These are phyloP conservation scores for Lobosporangium transversale DNA, from an alignment of 192 early-diverging fungal species.

Conservation along the genomic window DNA sequence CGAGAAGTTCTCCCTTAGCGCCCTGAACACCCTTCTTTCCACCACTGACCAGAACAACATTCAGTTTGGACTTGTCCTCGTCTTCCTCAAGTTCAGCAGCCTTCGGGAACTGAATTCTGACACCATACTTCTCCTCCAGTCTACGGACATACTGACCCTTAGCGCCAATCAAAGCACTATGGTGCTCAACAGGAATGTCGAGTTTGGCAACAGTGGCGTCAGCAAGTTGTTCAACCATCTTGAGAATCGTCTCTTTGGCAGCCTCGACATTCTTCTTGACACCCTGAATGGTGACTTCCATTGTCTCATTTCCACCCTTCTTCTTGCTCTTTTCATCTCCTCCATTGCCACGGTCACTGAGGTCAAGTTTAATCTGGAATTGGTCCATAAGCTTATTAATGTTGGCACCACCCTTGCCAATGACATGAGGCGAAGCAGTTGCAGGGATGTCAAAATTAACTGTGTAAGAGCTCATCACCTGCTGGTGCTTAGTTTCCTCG, in stretches of 20 bases:
- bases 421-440: constrained; percentile 74
- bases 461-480: constrained; percentile 74
- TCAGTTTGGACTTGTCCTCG: constrained; percentile 58
- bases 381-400: constrained; percentile 83
- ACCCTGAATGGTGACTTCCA: constrained; percentile 81
- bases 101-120: constrained; percentile 76
- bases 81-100: constrained; percentile 63
- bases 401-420: constrained; percentile 90
- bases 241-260: constrained; percentile 75
- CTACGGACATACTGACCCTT: constrained; percentile 76
- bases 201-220: constrained; percentile 70
- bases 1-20: constrained; percentile 85
- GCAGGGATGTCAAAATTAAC: constrained; percentile 79
- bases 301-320: constrained; percentile 51
- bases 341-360: constrained; percentile 57
- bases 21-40: constrained; percentile 81
- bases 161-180: constrained; percentile 76
- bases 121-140: constrained; percentile 81
- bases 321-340: constrained; percentile 56
- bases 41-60: constrained; percentile 85
- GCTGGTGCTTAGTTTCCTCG: constrained; percentile 71
- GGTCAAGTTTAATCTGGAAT: constrained; percentile 78
- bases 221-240: constrained; percentile 70
- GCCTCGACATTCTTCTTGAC: constrained; percentile 78
- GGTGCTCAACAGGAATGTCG: constrained; percentile 68